phyloP scores from a whole-genome alignment of 1,284 basidiomycete species.

The Inonotus hispidus region DNA sequence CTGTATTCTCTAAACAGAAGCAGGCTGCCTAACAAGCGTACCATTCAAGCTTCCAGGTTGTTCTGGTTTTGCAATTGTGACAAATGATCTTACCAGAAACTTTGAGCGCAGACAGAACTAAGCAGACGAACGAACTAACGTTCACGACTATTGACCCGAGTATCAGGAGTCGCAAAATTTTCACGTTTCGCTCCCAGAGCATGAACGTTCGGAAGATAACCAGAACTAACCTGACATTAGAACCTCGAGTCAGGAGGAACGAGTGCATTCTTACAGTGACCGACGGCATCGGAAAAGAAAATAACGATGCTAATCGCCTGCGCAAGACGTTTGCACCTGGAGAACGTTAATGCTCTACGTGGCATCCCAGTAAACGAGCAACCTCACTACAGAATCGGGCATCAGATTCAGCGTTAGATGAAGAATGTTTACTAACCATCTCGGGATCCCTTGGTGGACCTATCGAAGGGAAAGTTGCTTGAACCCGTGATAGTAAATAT shows the following conservation, averaged over 20 bases:
- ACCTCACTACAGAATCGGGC: too few relatives aligned
- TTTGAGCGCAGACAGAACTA: neutral
- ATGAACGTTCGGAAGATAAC: slow-evolving; percentile 7
- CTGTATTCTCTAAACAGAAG: too few relatives aligned
- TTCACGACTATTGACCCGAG: neutral
- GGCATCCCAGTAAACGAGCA: too few relatives aligned
- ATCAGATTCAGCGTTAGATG: too few relatives aligned
- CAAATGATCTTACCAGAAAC: neutral
- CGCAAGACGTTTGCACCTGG: neutral
- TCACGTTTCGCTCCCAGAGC: neutral
- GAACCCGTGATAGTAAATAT: neutral
- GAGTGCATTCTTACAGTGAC: neutral
- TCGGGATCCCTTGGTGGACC: too few relatives aligned
- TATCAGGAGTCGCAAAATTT: neutral
- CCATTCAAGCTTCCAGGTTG: too few relatives aligned
- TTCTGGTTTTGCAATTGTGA: neutral
- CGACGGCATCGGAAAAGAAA: neutral
- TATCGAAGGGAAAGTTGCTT: too few relatives aligned
- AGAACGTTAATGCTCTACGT: neutral
- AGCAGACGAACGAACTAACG: neutral
- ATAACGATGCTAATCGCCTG: neutral
- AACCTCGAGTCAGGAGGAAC: neutral
- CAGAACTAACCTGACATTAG: neutral
- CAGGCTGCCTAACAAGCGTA: neutral
- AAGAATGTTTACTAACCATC: too few relatives aligned